These are phyloP conservation scores for Gentiana straminea DNA, from an alignment of 257 asterid genomes.

Conservation along the genomic window DNA sequence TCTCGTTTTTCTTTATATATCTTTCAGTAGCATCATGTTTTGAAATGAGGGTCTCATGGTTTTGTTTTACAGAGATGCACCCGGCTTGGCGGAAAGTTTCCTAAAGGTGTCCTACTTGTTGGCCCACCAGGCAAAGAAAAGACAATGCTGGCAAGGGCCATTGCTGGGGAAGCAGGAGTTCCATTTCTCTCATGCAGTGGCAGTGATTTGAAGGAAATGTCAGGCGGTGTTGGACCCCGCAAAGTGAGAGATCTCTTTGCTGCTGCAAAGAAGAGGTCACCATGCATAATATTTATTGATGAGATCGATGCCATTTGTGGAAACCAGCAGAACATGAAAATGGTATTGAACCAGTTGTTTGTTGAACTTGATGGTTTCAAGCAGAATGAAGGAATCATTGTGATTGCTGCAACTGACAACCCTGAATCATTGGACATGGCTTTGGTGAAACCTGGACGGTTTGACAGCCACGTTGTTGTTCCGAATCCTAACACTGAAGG, in stretches of 20 bases:
- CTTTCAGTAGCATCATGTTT: background rate
- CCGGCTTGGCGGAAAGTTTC: constrained; percentile 79
- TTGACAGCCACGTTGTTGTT: constrained; percentile 80
- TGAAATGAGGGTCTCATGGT: background rate
- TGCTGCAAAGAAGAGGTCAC: constrained; percentile 58
- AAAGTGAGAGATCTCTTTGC: constrained; percentile 83
- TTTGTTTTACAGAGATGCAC: constrained; percentile 55
- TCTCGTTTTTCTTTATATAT: constrained; percentile 1
- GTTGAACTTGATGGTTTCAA: constrained; percentile 92
- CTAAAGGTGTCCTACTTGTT: constrained; percentile 21
- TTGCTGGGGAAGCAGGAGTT: too few species aligned
- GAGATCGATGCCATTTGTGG: constrained; percentile 94
- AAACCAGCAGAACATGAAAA: constrained; percentile 78
- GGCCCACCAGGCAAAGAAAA: constrained; percentile 96
- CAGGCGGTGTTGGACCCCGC: constrained; percentile 92
- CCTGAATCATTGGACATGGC: constrained; percentile 89
- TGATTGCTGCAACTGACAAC: constrained; percentile 80
- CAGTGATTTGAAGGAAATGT: constrained; percentile 54
- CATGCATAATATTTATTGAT: constrained; percentile 41
- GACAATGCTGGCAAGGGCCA: constrained; percentile 22
- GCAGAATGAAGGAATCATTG: constrained; percentile 83
- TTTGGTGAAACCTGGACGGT: constrained; percentile 81
- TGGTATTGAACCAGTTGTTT: constrained; percentile 84
- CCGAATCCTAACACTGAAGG: constrained; percentile 96
- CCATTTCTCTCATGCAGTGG: too few species aligned